Conservation (phyloP, 306 rosid species). For the Hippophae tibetana region DNA sequence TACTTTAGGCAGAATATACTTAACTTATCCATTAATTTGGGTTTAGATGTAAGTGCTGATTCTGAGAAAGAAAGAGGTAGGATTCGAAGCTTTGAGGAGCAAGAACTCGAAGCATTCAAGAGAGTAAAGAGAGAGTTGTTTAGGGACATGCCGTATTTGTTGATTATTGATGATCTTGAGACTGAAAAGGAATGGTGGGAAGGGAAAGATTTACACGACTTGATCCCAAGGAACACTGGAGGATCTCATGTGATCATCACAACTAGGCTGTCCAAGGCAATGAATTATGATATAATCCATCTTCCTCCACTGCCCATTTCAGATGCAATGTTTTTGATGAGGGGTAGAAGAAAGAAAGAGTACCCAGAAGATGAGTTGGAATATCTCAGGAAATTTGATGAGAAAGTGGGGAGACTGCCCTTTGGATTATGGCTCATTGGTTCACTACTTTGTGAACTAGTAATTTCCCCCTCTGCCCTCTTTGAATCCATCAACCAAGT, state of each 20-base stretch:
- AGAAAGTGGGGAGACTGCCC: slow-evolving; percentile 63
- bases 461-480: slow-evolving; percentile 48
- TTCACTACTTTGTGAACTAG: slow-evolving; percentile 61
- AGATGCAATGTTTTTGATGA: slow-evolving; percentile 63
- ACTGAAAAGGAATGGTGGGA: slow-evolving; percentile 83
- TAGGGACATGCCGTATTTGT: slow-evolving; percentile 67
- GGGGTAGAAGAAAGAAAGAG: slow-evolving; percentile 65
- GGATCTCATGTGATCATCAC: slow-evolving; percentile 79
- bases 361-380: slow-evolving; percentile 51
- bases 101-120: slow-evolving; percentile 78
- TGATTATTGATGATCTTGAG: slow-evolving; percentile 81
- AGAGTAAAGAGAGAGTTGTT: slow-evolving; percentile 73
- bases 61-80: slow-evolving; percentile 63
- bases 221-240: slow-evolving; percentile 71
- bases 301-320: slow-evolving; percentile 48
- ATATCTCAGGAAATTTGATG: slow-evolving; percentile 42
- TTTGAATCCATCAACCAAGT: slow-evolving; percentile 55
- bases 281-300: slow-evolving; percentile 53
- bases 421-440: slow-evolving; percentile 67
- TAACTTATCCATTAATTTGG: slow-evolving; percentile 55
- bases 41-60: slow-evolving; percentile 77
- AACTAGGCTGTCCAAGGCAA: slow-evolving; percentile 48
- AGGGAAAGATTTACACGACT: slow-evolving; percentile 62
- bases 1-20: slow-evolving; percentile 66
- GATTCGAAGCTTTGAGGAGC: slow-evolving; percentile 80